Conservation (phyloP, 306 rosid species). For the Rosa chinensis region DNA sequence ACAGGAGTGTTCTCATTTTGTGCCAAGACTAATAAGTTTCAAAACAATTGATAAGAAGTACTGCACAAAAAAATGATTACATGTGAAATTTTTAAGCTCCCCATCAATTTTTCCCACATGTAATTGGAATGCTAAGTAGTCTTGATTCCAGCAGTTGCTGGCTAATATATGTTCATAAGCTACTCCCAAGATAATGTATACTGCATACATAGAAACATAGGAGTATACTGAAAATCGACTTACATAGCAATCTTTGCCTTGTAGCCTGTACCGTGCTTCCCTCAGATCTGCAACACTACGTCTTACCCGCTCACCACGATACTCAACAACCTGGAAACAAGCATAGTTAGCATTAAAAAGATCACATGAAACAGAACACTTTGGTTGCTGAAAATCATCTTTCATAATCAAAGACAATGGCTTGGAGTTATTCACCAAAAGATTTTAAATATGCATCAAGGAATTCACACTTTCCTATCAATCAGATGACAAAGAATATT, state of each 20-base stretch:
- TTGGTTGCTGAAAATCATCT: not conserved
- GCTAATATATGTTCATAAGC: not conserved
- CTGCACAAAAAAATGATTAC: not conserved
- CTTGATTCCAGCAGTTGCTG: not conserved
- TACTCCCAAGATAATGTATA: slow-evolving; percentile 4
- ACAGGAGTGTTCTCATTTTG: not conserved
- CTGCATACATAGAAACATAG: slow-evolving; percentile 8
- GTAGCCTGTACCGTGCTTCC: slow-evolving; percentile 66
- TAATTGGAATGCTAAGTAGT: not conserved
- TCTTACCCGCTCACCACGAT: slow-evolving; percentile 89
- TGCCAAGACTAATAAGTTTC: not conserved
- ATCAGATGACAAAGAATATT: not conserved
- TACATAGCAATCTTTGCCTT: slow-evolving; percentile 97
- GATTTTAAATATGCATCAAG: not conserved
- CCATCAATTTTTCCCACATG: not conserved
- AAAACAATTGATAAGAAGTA: not conserved
- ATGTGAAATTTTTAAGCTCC: not conserved
- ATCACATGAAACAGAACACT: slow-evolving; percentile 4
- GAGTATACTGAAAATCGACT: slow-evolving; percentile 33
- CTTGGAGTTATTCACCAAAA: not conserved
- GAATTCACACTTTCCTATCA: not conserved
- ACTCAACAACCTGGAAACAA: slow-evolving; percentile 76
- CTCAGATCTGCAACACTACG: slow-evolving; percentile 84
- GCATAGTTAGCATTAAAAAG: slow-evolving; percentile 21
- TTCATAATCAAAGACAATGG: not conserved